A percentile compares a stretch with the other conserved stretches of the same genome.
Conservation (phyloP, 2,329 filamentous ascomycete species). For the Blastomyces parvus region DNA sequence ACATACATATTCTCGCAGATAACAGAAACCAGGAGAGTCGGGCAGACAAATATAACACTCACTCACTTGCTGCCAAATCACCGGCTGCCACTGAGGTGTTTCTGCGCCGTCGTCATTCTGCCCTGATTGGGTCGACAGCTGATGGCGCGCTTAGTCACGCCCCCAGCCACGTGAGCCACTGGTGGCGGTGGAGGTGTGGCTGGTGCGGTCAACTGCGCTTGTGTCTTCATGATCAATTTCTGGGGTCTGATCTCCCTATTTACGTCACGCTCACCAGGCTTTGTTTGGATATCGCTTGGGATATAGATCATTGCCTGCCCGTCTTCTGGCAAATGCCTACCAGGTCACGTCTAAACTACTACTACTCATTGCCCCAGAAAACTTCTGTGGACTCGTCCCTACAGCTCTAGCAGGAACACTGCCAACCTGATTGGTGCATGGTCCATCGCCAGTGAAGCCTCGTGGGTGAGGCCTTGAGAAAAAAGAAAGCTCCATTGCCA, state of each 20-base stretch:
- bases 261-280: neutral
- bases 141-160: neutral
- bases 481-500: neutral
- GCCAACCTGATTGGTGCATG: neutral
- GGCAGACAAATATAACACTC: neutral
- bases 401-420: neutral
- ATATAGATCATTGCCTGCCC: neutral
- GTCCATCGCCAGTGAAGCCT: neutral
- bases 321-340: neutral
- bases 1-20: neutral
- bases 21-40: neutral
- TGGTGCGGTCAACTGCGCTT: neutral
- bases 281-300: neutral
- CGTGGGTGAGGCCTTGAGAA: neutral
- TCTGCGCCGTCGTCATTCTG: neutral
- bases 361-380: neutral
- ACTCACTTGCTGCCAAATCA: neutral
- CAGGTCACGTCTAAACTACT: neutral
- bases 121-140: too few relatives aligned
- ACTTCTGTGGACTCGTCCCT: neutral
- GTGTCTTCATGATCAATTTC: neutral
- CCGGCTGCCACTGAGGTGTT: neutral
- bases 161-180: neutral
- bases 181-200: neutral
- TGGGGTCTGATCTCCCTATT: neutral